Conservation (phyloP, 1,284 basidiomycete genomes). For the Tilletia setariae region DNA sequence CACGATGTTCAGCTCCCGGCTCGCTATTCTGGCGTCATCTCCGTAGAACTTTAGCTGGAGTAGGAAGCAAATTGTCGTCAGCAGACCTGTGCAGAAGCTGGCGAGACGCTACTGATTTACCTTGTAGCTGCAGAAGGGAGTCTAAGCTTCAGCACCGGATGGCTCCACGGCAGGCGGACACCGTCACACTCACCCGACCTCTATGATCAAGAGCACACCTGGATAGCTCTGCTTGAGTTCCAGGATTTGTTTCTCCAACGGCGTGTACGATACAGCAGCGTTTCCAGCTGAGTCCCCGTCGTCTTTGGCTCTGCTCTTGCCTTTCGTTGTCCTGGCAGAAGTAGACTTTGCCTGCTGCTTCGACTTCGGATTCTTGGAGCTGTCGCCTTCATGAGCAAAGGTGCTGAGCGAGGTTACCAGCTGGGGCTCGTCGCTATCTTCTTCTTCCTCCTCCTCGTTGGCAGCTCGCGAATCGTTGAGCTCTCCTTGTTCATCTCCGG, state of each 20-base stretch:
- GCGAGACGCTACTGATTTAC: neutral
- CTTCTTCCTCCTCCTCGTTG: neutral
- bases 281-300: neutral
- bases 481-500: neutral
- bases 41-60: slow-evolving; percentile 72
- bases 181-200: slow-evolving; percentile 57
- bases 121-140: slow-evolving; percentile 28
- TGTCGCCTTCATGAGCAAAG: neutral
- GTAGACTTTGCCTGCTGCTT: neutral
- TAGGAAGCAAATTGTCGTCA: neutral
- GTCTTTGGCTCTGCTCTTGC: slow-evolving; percentile 5
- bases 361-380: neutral
- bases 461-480: neutral
- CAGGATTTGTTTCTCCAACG: slow-evolving; percentile 49
- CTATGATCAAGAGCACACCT: slow-evolving; percentile 76
- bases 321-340: neutral
- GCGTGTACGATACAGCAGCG: slow-evolving; percentile 25
- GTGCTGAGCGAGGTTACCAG: neutral
- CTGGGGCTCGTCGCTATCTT: neutral
- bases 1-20: slow-evolving; percentile 73
- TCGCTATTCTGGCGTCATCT: slow-evolving; percentile 82
- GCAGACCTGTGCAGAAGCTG: neutral
- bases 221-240: slow-evolving; percentile 58
- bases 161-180: too few species aligned
- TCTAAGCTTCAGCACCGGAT: neutral